A percentile compares a stretch with the other conserved stretches of the same genome.
Conservation (phyloP, 768 basidiomycete species). For the Tubosaeta sp. region DNA sequence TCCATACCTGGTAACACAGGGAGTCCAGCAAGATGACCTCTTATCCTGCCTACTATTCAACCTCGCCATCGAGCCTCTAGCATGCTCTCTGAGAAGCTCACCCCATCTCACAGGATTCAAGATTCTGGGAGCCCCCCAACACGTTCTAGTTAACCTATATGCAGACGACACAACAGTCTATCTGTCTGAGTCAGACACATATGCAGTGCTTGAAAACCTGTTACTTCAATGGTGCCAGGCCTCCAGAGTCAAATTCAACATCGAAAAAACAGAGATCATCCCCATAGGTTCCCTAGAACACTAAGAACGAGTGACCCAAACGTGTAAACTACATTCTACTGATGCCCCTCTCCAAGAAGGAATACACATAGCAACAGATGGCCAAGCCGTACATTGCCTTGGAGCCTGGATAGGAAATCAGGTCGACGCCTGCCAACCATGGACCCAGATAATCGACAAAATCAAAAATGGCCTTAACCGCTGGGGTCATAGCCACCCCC, state of each 20-base stretch:
- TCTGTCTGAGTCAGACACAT: slow-evolving; percentile 14
- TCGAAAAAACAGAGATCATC: slow-evolving; percentile 25
- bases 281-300: slow-evolving; percentile 21
- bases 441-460: slow-evolving; percentile 18
- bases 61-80: neutral
- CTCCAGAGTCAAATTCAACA: slow-evolving; percentile 15
- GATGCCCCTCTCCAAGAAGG: neutral
- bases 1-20: neutral
- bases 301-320: neutral
- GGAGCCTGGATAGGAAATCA: slow-evolving; percentile 26
- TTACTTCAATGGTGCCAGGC: no score
- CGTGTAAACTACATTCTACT: neutral
- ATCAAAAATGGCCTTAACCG: slow-evolving; percentile 4
- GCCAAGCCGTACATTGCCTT: slow-evolving; percentile 7
- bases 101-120: slow-evolving; percentile 6
- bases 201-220: slow-evolving; percentile 11
- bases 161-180: slow-evolving; percentile 26
- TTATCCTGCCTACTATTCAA: neutral
- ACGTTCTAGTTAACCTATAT: slow-evolving; percentile 21
- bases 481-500: slow-evolving; percentile 15
- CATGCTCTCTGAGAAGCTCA: neutral
- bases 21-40: neutral
- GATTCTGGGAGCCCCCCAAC: neutral
- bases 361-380: slow-evolving; percentile 8
- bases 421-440: slow-evolving; percentile 3